phyloP scores from a whole-genome alignment of 1,284 basidiomycete genomes.

The Mycena citricolor region DNA sequence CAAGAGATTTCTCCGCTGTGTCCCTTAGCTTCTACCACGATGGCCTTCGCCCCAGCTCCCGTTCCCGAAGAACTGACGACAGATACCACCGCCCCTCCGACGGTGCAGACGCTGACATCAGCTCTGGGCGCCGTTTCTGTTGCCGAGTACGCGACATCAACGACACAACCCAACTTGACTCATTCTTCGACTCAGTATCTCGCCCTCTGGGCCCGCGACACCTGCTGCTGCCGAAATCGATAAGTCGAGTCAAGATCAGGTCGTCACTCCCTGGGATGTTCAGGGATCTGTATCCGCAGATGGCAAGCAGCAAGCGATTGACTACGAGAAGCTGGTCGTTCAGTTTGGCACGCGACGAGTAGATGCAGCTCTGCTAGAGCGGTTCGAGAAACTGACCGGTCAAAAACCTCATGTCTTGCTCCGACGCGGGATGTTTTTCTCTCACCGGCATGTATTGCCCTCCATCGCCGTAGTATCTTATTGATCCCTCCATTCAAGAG shows the following conservation, averaged over 20 bases:
- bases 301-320: constrained; percentile 88
- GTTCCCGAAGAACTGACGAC: constrained; percentile 24
- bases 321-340: constrained; percentile 94
- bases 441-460: constrained; percentile 75
- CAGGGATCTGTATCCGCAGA: constrained; percentile 89
- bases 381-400: constrained; percentile 93
- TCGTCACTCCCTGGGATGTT: constrained; percentile 98
- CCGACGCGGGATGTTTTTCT: constrained; percentile 95
- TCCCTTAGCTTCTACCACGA: neutral
- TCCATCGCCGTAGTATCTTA: constrained; percentile 2
- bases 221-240: constrained; percentile 3
- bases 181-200: constrained; percentile 7
- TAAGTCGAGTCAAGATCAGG: constrained; percentile 57
- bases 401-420: constrained; percentile 89
- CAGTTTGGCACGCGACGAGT: constrained; percentile 93
- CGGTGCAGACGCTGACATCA: constrained; percentile 18
- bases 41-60: constrained; percentile 14
- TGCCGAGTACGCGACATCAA: constrained; percentile 21
- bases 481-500: constrained; percentile 47
- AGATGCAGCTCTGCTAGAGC: constrained; percentile 75
- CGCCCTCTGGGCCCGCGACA: constrained; percentile 1
- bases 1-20: too few relatives aligned
- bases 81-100: constrained; percentile 26
- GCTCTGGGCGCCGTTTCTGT: constrained; percentile 23
- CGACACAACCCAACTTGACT: too few relatives aligned